These are phyloP conservation scores for Groenewaldozyma salmanticensis DNA, from an alignment of 805 yeast genomes.

Conservation along the genomic window DNA sequence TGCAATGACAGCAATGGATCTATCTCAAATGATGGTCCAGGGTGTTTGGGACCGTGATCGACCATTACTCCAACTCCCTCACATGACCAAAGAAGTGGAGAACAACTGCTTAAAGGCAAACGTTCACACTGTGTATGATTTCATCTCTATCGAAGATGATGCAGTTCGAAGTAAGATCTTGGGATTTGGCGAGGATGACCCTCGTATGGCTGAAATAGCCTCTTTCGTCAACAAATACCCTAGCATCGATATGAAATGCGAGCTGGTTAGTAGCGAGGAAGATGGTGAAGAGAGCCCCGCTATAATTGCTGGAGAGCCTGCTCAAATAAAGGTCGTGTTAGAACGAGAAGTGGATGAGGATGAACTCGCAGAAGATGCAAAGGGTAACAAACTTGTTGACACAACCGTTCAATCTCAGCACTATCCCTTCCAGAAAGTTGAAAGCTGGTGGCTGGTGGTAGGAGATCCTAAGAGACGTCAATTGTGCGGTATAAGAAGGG, in stretches of 20 bases:
- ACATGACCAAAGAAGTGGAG: slow-evolving; percentile 41
- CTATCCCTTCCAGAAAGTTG: slow-evolving; percentile 52
- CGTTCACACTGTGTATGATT: slow-evolving; percentile 68
- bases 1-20: slow-evolving; percentile 75
- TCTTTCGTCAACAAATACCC: slow-evolving; percentile 87
- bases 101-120: slow-evolving; percentile 42
- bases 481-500: slow-evolving; percentile 63
- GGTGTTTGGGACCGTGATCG: slow-evolving; percentile 76
- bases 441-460: slow-evolving; percentile 81
- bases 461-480: slow-evolving; percentile 56
- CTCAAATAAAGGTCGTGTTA: slow-evolving; percentile 30
- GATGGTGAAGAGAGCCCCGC: slow-evolving; percentile 33
- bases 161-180: slow-evolving; percentile 47
- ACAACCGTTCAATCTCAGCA: slow-evolving; percentile 46
- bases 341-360: slow-evolving; percentile 58
- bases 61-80: slow-evolving; percentile 76
- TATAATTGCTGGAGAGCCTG: slow-evolving; percentile 40
- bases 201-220: slow-evolving; percentile 54
- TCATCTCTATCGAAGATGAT: slow-evolving; percentile 68
- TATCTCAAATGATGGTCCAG: slow-evolving; percentile 81
- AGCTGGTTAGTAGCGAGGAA: slow-evolving; percentile 37
- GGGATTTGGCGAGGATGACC: slow-evolving; percentile 37
- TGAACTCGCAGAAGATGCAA: too few species aligned
- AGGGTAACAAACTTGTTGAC: slow-evolving; percentile 31
- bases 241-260: slow-evolving; percentile 46